Evolutionary conservation across 1,139 yeast species (phyloP), one percentile per base, ranked within the genome.

Genomic region (Hyphopichia wangnamkhiaoensis): DNA sequence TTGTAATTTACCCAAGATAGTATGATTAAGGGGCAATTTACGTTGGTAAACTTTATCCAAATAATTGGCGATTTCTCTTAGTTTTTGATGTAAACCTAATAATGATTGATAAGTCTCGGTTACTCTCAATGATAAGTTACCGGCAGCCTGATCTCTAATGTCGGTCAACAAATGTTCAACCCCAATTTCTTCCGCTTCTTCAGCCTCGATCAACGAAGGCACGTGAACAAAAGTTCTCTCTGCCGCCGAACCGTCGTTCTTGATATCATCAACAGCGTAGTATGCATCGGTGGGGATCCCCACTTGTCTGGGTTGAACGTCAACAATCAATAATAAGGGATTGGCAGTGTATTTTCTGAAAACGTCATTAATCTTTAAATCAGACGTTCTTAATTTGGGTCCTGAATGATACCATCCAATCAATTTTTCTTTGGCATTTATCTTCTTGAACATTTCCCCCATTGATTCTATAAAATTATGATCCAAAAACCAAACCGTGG

Each of bases 351-450:
- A 93, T 53, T 80, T 84, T 63, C 86, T 91, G 69, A 94, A 90
- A 3, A 71, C 73, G 50, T 93, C 97, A 57, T 91, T 93, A 57
- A 94, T 93, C 58, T 86, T 88, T 50, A 93, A 73, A 61, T 94
- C 99, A 14, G 95, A 84, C 2, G 93, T 79, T 53, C 81, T 82
- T 52, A 94, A 76, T 63, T 91, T 90, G 12, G 98, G 98, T 1
- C 98, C 99, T 14, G 96, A 84, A 61, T 94, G 99, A 59, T 94
- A 94, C 99, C 99, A 94, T 9, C 99, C 99, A 61, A 94, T 83
- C 43, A 94, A 74, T 61, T 82, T 87, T 61, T 94, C 99, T 67
- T 88, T 89, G 20, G 98, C 99, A 68, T 91, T 93, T 59, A 93
- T 93, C 65, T 94, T 93, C 61, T 87, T 89, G 67, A 89, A 93